Evolutionary conservation across 371 early-diverging fungal genomes (phyloP), one percentile per base, ranked within the genome.

Genomic region (Coemansia sp.): DNA sequence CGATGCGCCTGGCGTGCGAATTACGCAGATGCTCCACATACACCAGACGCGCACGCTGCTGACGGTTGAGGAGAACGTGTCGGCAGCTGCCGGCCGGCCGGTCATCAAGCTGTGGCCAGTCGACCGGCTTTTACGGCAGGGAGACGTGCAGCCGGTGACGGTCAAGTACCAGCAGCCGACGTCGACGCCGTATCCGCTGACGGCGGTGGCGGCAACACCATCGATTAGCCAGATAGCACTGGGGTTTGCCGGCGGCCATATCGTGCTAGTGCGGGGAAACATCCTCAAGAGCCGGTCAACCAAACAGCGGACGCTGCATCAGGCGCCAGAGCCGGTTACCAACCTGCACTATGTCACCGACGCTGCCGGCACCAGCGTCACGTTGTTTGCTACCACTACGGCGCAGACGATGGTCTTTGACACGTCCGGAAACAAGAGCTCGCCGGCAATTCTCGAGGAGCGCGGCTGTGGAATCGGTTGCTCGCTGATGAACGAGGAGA

Each of bases 241-340:
- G 42, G 98, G 95, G 0, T 81, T 96, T 62, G 91, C 92, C 2
- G 94, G 93, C 70, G 98, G 96, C 29, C 85, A 88, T 1, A 93
- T 95, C 0, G 80, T 95, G 16, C 78, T 91, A 56, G 85, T 93
- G 34, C 85, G 90, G 32, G 94, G 94, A 2, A 93, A 92, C 71
- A 77, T 95, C 5, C 83, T 85, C 46, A 86, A 88, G 50, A 92
- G 92, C 62, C 82, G 88, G 29, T 83, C 85, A 29, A 86, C 87
- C 0, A 92, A 92, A 59, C 88, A 90, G 54, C 88, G 88, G 51
- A 83, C 90, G 11, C 80, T 95, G 36, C 88, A 91, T 77, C 87
- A 91, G 58, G 88, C 92, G 9, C 84, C 88, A 33, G 94, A 94
- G 61, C 89, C 89, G 1, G 84, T 97, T 32, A 93, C 94, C 16